A percentile compares a stretch with the other conserved stretches of the same genome.
phyloP scores from a whole-genome alignment of 495 filamentous ascomycete genomes.

The Lasiosphaeria miniovina region DNA sequence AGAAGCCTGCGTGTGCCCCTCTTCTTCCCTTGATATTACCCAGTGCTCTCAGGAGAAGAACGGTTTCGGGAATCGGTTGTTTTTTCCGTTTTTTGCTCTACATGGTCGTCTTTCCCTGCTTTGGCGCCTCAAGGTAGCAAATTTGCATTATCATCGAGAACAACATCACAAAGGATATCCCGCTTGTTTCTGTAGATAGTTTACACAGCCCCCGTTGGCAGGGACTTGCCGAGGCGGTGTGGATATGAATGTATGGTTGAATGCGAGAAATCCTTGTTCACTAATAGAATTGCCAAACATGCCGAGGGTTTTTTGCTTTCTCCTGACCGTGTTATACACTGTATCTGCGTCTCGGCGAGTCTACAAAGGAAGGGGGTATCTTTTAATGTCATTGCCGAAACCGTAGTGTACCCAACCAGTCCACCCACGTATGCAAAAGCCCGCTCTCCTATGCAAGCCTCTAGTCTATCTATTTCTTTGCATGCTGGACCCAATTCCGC shows the following conservation, averaged over 20 bases:
- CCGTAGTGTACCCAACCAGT: not conserved
- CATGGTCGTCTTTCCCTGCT: not conserved
- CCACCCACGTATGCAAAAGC: not conserved
- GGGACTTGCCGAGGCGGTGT: slow-evolving; percentile 8
- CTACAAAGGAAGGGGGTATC: too few relatives aligned
- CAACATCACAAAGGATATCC: slow-evolving; percentile 19
- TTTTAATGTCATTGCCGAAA: too few relatives aligned
- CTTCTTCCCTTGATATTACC: slow-evolving; percentile 2
- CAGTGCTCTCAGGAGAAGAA: not conserved
- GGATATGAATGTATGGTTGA: slow-evolving; percentile 24
- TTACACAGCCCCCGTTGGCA: slow-evolving; percentile 2
- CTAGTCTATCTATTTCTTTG: slow-evolving; percentile 6
- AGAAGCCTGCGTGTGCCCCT: not conserved
- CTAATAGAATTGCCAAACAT: not conserved
- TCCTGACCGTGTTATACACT: slow-evolving; percentile 2
- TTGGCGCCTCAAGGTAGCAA: slow-evolving; percentile 12
- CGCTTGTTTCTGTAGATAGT: slow-evolving; percentile 26
- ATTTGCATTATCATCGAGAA: slow-evolving; percentile 10
- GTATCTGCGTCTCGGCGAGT: too few relatives aligned
- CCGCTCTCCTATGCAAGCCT: not conserved
- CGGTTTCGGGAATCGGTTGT: slow-evolving; percentile 3
- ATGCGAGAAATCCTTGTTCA: slow-evolving; percentile 21
- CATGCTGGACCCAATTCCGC: slow-evolving; percentile 17
- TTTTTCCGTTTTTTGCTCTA: slow-evolving; percentile 4
- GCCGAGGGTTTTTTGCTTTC: slow-evolving; percentile 13